Percentiles rank a stretch among this genome's conserved stretches.
Evolutionary conservation across 495 filamentous ascomycete genomes (phyloP).

Genomic region (Penicillium cataractarum): DNA sequence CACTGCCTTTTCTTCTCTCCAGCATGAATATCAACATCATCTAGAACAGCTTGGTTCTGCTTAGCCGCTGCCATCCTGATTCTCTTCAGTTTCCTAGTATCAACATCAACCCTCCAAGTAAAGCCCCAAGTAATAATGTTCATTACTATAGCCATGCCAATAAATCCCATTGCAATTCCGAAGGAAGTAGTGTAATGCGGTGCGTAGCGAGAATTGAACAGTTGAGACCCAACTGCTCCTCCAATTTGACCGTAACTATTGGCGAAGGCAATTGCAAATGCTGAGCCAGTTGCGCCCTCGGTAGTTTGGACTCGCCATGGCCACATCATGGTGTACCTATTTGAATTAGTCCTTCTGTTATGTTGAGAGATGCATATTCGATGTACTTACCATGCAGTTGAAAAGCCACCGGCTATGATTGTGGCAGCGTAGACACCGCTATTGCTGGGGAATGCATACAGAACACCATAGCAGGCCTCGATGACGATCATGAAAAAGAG

Average conservation of each 20-base stretch:
- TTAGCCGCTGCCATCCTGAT: slow-evolving; percentile 11
- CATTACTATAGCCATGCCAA: slow-evolving; percentile 25
- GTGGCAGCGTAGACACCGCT: not conserved
- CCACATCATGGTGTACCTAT: slow-evolving; percentile 34
- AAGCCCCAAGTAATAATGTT: slow-evolving; percentile 23
- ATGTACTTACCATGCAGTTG: not conserved
- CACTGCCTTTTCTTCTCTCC: not conserved
- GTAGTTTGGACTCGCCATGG: not conserved
- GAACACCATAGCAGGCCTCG: not conserved
- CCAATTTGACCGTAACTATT: slow-evolving; percentile 44
- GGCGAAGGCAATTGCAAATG: slow-evolving; percentile 49
- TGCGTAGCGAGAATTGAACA: slow-evolving; percentile 39
- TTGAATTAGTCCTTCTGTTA: not conserved
- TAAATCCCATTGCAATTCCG: slow-evolving; percentile 38
- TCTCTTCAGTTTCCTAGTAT: slow-evolving; percentile 45
- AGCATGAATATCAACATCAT: not conserved
- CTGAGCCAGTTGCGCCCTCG: slow-evolving; percentile 47
- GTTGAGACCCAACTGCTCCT: slow-evolving; percentile 37
- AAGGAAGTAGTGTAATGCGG: slow-evolving; percentile 37
- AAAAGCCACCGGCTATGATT: not conserved
- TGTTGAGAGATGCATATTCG: not conserved
- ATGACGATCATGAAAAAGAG: not conserved
- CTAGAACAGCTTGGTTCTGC: not conserved
- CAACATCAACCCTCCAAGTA: slow-evolving; percentile 40
- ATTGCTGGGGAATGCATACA: not conserved